These are phyloP conservation scores for Clausena lansium DNA, from an alignment of 345 rosid species.

Conservation along the genomic window DNA sequence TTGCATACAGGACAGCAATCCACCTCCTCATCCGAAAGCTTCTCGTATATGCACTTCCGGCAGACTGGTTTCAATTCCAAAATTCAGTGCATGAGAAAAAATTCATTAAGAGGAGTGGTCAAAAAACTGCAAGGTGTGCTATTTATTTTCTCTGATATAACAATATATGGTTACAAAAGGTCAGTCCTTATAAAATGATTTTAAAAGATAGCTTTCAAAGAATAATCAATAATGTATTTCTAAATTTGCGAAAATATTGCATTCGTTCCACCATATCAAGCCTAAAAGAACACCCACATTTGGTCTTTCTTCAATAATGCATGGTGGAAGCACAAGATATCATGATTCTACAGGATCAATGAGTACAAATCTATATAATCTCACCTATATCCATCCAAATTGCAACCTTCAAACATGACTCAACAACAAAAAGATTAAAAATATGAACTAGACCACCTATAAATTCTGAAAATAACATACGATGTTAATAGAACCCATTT, in stretches of 20 bases:
- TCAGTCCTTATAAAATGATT: neutral
- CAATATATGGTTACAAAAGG: neutral
- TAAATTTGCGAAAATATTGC: neutral
- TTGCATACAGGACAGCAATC: constrained; percentile 75
- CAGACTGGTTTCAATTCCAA: constrained; percentile 48
- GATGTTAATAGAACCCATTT: neutral
- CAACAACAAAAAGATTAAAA: neutral
- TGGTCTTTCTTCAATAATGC: neutral
- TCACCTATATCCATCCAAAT: neutral
- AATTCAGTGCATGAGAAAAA: constrained; percentile 16
- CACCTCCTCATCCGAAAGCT: constrained; percentile 62
- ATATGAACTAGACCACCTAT: neutral
- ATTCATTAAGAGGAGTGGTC: neutral
- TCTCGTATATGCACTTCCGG: constrained; percentile 70
- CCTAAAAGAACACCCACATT: neutral
- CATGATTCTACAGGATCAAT: neutral
- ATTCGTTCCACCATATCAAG: neutral
- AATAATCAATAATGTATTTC: neutral
- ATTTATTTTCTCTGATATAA: neutral
- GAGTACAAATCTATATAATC: neutral
- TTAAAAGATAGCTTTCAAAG: neutral
- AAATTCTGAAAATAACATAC: neutral
- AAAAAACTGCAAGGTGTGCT: neutral
- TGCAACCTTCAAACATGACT: neutral
- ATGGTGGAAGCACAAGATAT: neutral